Evolutionary conservation across 306 rosid species (phyloP), one percentile per base, ranked within the genome.

Genomic region (barrel medic (Medicago truncatula)): DNA sequence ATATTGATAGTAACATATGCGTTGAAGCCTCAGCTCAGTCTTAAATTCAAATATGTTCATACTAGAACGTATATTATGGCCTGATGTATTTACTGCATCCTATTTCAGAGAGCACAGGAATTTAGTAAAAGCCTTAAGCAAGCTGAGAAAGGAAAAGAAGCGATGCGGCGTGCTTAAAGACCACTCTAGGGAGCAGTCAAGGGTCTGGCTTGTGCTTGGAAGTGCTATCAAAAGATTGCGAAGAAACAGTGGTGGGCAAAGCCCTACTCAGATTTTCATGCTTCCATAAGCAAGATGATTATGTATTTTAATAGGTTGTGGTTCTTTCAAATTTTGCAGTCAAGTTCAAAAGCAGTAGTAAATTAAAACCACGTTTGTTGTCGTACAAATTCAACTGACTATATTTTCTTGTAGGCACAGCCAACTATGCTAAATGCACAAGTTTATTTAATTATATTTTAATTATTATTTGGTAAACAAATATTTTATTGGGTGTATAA

Each of bases 21-120:
- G 46, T 2, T 68, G 44, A 60, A 49, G 68, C 77, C 46, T 76
- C 53, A 20, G 44, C 39, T 80, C 39, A 47, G 41, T 75, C 53
- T 43, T 28, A 54, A 43, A 66, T 76, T 36, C 36, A 38, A 57
- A 77, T 66, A 11, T 71, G 53, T 23, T 76, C 79, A 34, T 34
- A 5, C 38, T 34, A 34, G 38, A 34, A 62, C 69, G 25, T 57
- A 21, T 58, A 56, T 44, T 58, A 16, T 61, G 36, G 17, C 70
- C 67, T 73, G 47, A 53, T 71, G 66, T 54, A 36, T 83, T 38
- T 40, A 9, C 59, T 70, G 28, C 62, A 46, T 40, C 40, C 74
- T 60, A 71, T 73, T 77, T 16, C 96, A 94, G 98, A 85, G 83
- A 70, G 91, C 96, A 56, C 85, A 78, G 46, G 97, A 90, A 80